Conservation (phyloP, 2,329 filamentous ascomycete species). For the Hortaea sp. region DNA sequence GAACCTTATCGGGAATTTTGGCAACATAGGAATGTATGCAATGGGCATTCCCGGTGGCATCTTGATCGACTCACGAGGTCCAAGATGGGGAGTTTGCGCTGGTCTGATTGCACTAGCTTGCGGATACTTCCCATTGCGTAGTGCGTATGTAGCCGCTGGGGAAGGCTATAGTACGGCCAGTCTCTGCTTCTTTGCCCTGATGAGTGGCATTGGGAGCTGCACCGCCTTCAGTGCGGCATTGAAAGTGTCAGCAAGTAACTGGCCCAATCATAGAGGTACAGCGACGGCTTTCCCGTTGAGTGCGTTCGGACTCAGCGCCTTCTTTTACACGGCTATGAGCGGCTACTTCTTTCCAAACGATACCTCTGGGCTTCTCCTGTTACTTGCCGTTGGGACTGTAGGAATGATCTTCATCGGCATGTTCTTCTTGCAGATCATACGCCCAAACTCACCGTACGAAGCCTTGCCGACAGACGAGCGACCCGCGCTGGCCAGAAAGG, state of each 20-base stretch:
- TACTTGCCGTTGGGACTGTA: conserved; percentile 72
- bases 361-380: conserved; percentile 67
- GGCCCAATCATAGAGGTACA: conserved; percentile 81
- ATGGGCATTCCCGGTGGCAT: conserved; percentile 82
- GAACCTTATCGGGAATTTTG: conserved; percentile 72
- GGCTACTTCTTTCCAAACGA: conserved; percentile 71
- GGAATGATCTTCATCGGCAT: conserved; percentile 64
- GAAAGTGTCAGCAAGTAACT: conserved; percentile 79
- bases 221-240: conserved; percentile 82
- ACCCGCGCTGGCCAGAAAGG: conserved; percentile 32
- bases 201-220: conserved; percentile 82
- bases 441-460: conserved; percentile 40
- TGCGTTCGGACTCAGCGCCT: conserved; percentile 87
- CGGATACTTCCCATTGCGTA: conserved; percentile 79
- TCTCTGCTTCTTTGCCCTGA: conserved; percentile 73
- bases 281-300: conserved; percentile 89
- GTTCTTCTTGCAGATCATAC: conserved; percentile 72
- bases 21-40: conserved; percentile 90
- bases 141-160: conserved; percentile 61
- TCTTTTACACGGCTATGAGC: conserved; percentile 83
- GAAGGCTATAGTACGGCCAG: conserved; percentile 45
- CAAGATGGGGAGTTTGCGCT: conserved; percentile 64
- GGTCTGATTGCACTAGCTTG: conserved; percentile 62
- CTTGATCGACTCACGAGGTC: conserved; percentile 73
- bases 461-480: conserved; percentile 41